Evolutionary conservation across 768 basidiomycete genomes (phyloP).

Genomic region (Leccinum disarticulatum): DNA sequence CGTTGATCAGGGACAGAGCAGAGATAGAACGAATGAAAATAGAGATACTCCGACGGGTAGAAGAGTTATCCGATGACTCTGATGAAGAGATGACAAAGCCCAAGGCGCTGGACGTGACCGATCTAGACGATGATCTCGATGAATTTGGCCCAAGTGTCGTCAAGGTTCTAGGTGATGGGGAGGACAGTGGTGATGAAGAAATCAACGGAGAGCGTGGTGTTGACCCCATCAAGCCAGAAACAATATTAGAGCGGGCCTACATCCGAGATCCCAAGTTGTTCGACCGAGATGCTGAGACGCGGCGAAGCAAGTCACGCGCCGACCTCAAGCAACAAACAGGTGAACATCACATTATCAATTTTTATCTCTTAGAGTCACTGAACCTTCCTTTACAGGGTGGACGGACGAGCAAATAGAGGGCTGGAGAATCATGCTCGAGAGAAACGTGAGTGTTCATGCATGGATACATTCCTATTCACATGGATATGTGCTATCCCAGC

Average conservation of each 20-base stretch:
- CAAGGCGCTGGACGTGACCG: conserved; percentile 29
- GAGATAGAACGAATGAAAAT: conserved; percentile 78
- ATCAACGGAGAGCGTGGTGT: conserved; percentile 28
- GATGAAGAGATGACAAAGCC: conserved; percentile 48
- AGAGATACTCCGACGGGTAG: conserved; percentile 75
- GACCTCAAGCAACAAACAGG: conserved; percentile 72
- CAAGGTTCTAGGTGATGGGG: conserved; percentile 59
- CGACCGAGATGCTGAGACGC: conserved; percentile 69
- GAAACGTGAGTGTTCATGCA: conserved; percentile 59
- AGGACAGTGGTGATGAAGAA: conserved; percentile 42
- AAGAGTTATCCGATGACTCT: conserved; percentile 63
- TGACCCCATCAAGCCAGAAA: conserved; percentile 46
- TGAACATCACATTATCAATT: conserved; percentile 23
- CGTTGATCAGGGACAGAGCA: conserved; percentile 52
- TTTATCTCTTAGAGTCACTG: not conserved
- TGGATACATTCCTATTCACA: conserved; percentile 11
- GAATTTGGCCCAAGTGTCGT: conserved; percentile 41
- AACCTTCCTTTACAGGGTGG: conserved; percentile 49
- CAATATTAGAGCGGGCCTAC: conserved; percentile 75
- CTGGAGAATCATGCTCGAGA: conserved; percentile 87
- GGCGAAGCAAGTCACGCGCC: conserved; percentile 63
- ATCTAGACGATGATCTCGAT: conserved; percentile 57
- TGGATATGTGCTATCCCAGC: conserved; percentile 39
- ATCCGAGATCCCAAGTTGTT: conserved; percentile 73
- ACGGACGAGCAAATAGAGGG: conserved; percentile 88